phyloP scores from a whole-genome alignment of 495 filamentous ascomycete genomes.

The Wilcoxina mikolae region DNA sequence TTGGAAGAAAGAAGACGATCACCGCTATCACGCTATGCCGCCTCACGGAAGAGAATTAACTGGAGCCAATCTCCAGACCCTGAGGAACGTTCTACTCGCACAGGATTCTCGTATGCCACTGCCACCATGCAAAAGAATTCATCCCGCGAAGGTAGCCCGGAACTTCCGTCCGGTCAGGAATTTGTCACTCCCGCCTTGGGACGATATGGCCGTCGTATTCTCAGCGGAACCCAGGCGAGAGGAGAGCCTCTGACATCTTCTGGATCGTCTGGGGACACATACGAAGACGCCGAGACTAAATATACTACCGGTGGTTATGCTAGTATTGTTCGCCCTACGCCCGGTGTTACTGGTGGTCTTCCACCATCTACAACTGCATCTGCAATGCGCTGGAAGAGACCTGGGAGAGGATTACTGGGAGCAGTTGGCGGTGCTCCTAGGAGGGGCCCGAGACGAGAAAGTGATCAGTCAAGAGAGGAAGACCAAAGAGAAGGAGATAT shows the following conservation, averaged over 20 bases:
- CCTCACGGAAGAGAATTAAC: slow-evolving; percentile 16
- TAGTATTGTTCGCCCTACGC: slow-evolving; percentile 14
- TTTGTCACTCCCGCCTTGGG: slow-evolving; percentile 22
- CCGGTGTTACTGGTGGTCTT: slow-evolving; percentile 9
- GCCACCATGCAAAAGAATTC: slow-evolving; percentile 3
- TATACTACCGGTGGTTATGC: slow-evolving; percentile 16
- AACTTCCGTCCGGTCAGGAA: slow-evolving; percentile 19
- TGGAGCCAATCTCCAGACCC: slow-evolving; percentile 24
- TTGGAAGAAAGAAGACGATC: neutral
- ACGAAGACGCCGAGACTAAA: slow-evolving; percentile 13
- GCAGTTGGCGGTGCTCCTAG: slow-evolving; percentile 24
- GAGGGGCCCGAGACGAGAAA: slow-evolving; percentile 24
- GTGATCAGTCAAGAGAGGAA: slow-evolving; percentile 16
- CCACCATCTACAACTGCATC: slow-evolving; percentile 22
- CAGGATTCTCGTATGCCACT: slow-evolving; percentile 1
- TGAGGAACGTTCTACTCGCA: neutral
- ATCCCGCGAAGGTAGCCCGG: slow-evolving; percentile 16
- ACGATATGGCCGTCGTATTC: slow-evolving; percentile 16
- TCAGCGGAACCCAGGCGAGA: slow-evolving; percentile 4
- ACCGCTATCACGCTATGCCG: neutral
- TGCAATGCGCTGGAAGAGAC: slow-evolving; percentile 26
- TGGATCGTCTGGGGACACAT: slow-evolving; percentile 12
- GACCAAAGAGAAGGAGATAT: slow-evolving; percentile 12
- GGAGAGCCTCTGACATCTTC: slow-evolving; percentile 2
- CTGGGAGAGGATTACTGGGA: slow-evolving; percentile 21